phyloP scores from a whole-genome alignment of 2,329 filamentous ascomycete species.

The Talaromyces sp. region DNA sequence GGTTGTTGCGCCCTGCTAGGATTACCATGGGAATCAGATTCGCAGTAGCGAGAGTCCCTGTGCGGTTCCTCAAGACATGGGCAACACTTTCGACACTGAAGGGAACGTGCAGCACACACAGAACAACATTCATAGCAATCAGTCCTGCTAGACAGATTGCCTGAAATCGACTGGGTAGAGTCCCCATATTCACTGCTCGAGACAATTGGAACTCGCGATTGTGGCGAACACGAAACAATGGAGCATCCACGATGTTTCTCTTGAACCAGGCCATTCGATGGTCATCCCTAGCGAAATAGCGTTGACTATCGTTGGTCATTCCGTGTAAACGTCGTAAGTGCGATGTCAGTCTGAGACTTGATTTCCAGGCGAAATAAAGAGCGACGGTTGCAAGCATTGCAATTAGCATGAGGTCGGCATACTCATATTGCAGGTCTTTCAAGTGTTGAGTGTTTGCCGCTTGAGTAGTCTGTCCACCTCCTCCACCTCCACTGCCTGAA shows the following conservation, averaged over 20 bases:
- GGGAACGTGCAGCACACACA: constrained; percentile 46
- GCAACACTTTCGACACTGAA: constrained; percentile 33
- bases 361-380: constrained; percentile 62
- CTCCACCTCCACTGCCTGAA: background rate
- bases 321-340: constrained; percentile 70
- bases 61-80: constrained; percentile 48
- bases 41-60: constrained; percentile 72
- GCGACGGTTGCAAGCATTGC: constrained; percentile 53
- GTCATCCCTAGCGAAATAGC: constrained; percentile 64
- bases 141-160: constrained; percentile 37
- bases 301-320: constrained; percentile 72
- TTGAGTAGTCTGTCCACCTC: background rate
- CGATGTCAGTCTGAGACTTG: constrained; percentile 55
- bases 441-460: background rate
- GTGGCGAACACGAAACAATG: constrained; percentile 40
- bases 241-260: constrained; percentile 55
- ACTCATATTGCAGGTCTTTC: constrained; percentile 2
- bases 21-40: constrained; percentile 86
- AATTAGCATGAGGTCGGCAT: constrained; percentile 55
- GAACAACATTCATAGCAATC: constrained; percentile 43
- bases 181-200: constrained; percentile 41
- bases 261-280: constrained; percentile 61
- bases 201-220: constrained; percentile 44
- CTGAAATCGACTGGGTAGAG: constrained; percentile 44
- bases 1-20: constrained; percentile 85